Evolutionary conservation across 2,329 filamentous ascomycete species (phyloP).

Genomic region (Graphilbum fragrans): DNA sequence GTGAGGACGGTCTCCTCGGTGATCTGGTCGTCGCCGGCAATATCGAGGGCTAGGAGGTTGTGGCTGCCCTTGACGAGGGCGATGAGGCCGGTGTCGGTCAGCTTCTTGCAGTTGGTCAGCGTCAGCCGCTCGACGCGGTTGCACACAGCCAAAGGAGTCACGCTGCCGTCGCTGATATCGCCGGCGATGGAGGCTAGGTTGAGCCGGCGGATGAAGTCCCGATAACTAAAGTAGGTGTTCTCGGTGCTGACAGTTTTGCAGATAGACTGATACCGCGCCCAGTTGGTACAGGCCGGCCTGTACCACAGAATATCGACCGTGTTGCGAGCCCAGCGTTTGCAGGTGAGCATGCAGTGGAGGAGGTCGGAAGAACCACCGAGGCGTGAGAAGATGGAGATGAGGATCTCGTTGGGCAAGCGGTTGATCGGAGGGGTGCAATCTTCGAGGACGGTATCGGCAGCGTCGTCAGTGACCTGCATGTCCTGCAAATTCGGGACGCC

Average conservation of each 20-base stretch:
- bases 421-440: constrained; percentile 68
- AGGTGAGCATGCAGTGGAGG: constrained; percentile 85
- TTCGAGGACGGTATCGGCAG: constrained; percentile 18
- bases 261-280: constrained; percentile 69
- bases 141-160: constrained; percentile 70
- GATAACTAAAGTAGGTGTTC: constrained; percentile 78
- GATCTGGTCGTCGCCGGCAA: constrained; percentile 73
- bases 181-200: constrained; percentile 73
- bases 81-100: constrained; percentile 76
- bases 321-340: constrained; percentile 83
- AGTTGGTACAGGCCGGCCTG: constrained; percentile 79
- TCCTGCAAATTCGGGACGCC: constrained; percentile 68
- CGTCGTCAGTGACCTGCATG: constrained; percentile 54
- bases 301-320: constrained; percentile 92
- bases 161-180: constrained; percentile 76
- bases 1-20: constrained; percentile 69
- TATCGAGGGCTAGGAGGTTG: constrained; percentile 77
- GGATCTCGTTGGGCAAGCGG: constrained; percentile 81
- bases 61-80: constrained; percentile 68
- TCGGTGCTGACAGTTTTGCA: constrained; percentile 62
- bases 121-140: constrained; percentile 88
- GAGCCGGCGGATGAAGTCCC: constrained; percentile 79
- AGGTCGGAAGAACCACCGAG: constrained; percentile 66
- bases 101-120: constrained; percentile 72
- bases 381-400: constrained; percentile 85